Percentiles rank a stretch among this genome's conserved stretches.
These are phyloP conservation scores for Malus fusca DNA, from an alignment of 306 rosid genomes.

Conservation along the genomic window DNA sequence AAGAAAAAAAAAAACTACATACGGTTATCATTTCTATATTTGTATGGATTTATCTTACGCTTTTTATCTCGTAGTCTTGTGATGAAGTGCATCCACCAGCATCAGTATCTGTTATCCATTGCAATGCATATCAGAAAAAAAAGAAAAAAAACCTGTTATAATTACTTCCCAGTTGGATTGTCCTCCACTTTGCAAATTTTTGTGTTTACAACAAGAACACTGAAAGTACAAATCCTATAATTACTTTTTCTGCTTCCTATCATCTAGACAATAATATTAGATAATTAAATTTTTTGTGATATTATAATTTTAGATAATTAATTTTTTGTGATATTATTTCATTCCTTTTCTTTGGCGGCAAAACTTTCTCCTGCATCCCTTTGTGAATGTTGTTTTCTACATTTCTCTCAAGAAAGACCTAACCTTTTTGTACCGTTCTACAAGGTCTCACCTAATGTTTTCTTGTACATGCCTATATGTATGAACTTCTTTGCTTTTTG, in stretches of 20 bases:
- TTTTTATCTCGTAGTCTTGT: neutral
- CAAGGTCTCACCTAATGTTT: slow-evolving; percentile 1
- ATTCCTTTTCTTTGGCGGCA: neutral
- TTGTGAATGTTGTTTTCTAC: neutral
- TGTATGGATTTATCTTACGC: neutral
- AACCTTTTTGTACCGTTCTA: neutral
- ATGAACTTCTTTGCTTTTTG: slow-evolving; percentile 25
- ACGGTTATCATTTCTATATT: neutral
- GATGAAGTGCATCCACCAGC: neutral
- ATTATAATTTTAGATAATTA: neutral
- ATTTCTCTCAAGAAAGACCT: neutral
- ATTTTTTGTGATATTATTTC: neutral
- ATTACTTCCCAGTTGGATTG: neutral
- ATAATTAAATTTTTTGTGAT: neutral
- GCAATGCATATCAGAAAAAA: neutral
- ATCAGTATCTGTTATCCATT: neutral
- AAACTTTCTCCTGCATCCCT: neutral
- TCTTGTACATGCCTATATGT: slow-evolving; percentile 27
- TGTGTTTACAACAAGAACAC: neutral
- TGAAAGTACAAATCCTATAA: neutral
- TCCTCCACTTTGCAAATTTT: neutral
- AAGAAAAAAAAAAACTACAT: neutral
- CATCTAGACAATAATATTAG: neutral
- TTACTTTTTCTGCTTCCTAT: neutral
- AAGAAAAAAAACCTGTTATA: neutral